Evolutionary conservation across 139 green algal genomes (phyloP).

Genomic region (Picocystis salinarum): DNA sequence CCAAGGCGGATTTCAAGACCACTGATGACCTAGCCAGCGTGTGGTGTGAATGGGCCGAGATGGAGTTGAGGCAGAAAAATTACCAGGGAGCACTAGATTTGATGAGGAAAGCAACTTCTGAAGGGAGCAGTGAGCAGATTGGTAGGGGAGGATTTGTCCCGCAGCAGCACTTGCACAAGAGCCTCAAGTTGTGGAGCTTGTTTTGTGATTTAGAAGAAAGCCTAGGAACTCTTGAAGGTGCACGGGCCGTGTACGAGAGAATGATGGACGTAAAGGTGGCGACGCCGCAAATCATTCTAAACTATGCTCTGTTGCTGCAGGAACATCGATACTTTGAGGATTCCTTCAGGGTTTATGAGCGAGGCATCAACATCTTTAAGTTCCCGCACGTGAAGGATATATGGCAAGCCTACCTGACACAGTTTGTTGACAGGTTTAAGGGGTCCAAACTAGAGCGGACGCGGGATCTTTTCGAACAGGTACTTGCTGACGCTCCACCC

Average conservation of each 20-base stretch:
- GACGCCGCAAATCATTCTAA: conserved; percentile 91
- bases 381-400: conserved; percentile 89
- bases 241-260: conserved; percentile 52
- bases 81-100: conserved; percentile 64
- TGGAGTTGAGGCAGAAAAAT: conserved; percentile 88
- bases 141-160: conserved; percentile 31
- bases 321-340: conserved; percentile 89
- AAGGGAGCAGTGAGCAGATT: conserved; percentile 10
- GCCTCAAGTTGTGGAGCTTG: conserved; percentile 60
- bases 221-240: conserved; percentile 66
- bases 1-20: conserved; percentile 41
- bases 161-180: conserved; percentile 59
- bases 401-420: conserved; percentile 77
- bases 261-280: conserved; percentile 81
- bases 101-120: conserved; percentile 38
- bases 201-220: conserved; percentile 85
- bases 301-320: conserved; percentile 74
- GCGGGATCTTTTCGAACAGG: conserved; percentile 86
- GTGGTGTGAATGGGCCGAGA: conserved; percentile 89
- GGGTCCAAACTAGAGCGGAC: conserved; percentile 87
- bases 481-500: conserved; percentile 26
- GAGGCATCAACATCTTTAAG: conserved; percentile 78
- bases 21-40: conserved; percentile 85
- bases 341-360: conserved; percentile 81
- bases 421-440: conserved; percentile 70